Evolutionary conservation across 129 eudicot species (phyloP).

Genomic region (Pittosporum tobira): DNA sequence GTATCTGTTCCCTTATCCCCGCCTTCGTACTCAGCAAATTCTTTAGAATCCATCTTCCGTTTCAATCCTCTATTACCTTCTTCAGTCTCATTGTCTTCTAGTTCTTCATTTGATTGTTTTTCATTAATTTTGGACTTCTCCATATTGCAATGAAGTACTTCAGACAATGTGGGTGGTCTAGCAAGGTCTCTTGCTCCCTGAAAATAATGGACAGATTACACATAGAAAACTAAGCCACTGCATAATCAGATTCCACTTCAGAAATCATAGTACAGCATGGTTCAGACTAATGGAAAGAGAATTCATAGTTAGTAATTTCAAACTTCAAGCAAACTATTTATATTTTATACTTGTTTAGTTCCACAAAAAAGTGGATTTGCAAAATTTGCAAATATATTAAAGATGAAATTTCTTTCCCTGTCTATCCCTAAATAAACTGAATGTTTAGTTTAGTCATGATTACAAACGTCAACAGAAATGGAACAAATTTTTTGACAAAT

Average conservation of each 20-base stretch:
- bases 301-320: no score
- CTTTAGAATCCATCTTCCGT: slow-evolving; percentile 40
- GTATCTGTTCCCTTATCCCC: slow-evolving; percentile 18
- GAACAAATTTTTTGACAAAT: no score
- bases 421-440: no score
- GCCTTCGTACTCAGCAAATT: slow-evolving; percentile 16
- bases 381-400: no score
- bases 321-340: no score
- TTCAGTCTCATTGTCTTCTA: slow-evolving; percentile 25
- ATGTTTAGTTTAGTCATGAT: no score
- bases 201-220: not conserved
- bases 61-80: slow-evolving; percentile 49
- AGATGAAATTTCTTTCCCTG: no score
- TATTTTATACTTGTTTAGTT: no score
- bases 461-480: no score
- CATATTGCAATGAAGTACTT: slow-evolving; percentile 50
- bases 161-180: slow-evolving; percentile 70
- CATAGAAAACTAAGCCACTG: not conserved
- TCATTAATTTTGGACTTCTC: slow-evolving; percentile 38
- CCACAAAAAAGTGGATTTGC: no score
- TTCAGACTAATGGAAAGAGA: no score
- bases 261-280: no score
- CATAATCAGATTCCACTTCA: not conserved
- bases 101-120: slow-evolving; percentile 5
- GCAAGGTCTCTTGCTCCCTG: slow-evolving; percentile 91